A percentile compares a stretch with the other conserved stretches of the same genome.
Conservation (phyloP, 2,329 filamentous ascomycete genomes). For the Cladophialophora psammophila region DNA sequence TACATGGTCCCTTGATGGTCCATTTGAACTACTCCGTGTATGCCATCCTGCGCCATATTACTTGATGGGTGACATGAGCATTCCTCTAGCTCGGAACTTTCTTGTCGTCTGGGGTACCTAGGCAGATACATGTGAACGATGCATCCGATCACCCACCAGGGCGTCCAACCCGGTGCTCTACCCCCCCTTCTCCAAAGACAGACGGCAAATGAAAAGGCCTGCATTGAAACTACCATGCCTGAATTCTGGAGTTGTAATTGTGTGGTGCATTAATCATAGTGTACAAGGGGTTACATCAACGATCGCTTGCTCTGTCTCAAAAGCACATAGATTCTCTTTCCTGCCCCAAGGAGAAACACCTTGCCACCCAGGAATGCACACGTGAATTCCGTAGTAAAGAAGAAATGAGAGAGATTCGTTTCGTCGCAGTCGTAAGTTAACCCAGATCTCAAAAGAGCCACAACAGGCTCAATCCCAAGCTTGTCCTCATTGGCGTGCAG, state of each 20-base stretch:
- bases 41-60: too few relatives aligned
- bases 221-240: not conserved
- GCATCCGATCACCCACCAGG: too few relatives aligned
- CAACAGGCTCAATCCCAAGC: not conserved
- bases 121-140: too few relatives aligned
- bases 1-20: too few relatives aligned
- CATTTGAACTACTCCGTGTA: too few relatives aligned
- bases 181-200: not conserved
- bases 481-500: not conserved
- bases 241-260: conserved; percentile 1
- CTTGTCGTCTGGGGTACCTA: too few relatives aligned
- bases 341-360: not conserved
- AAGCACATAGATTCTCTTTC: conserved; percentile 4
- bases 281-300: not conserved
- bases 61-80: too few relatives aligned
- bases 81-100: too few relatives aligned
- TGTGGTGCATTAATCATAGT: too few relatives aligned
- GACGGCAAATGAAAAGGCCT: not conserved
- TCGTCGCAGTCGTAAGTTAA: not conserved
- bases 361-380: not conserved
- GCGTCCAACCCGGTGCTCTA: too few relatives aligned
- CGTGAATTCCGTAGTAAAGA: not conserved
- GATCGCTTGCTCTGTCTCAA: conserved; percentile 1
- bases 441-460: not conserved
- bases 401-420: conserved; percentile 1